phyloP scores from a whole-genome alignment of 2,329 filamentous ascomycete genomes.

The Colletotrichum acutatum region DNA sequence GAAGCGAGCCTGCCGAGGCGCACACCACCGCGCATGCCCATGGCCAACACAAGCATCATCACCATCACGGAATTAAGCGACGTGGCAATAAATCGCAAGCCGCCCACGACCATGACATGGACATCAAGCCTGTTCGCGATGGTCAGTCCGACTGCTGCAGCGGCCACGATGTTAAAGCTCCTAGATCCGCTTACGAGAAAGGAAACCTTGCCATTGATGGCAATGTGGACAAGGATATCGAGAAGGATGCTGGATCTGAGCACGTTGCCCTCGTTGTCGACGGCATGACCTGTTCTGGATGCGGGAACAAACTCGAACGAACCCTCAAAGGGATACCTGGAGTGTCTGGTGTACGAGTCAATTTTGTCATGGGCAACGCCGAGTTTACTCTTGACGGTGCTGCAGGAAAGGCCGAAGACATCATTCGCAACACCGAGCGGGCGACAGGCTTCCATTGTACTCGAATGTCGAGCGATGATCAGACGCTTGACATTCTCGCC shows the following conservation, averaged over 20 bases:
- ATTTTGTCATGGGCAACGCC: conserved; percentile 51
- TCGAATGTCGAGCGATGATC: conserved; percentile 40
- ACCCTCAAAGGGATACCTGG: conserved; percentile 42
- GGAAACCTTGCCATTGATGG: neutral
- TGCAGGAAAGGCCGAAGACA: conserved; percentile 40
- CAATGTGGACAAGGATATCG: conserved; percentile 37
- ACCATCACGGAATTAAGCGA: conserved; percentile 38
- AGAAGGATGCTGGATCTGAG: conserved; percentile 42
- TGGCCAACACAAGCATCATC: conserved; percentile 36
- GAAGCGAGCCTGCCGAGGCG: neutral
- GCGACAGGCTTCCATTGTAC: conserved; percentile 46
- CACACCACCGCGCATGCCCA: conserved; percentile 28
- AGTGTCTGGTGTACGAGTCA: conserved; percentile 46
- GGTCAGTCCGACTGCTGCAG: conserved; percentile 24
- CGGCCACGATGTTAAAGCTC: conserved; percentile 4
- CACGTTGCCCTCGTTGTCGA: conserved; percentile 43
- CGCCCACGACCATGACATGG: conserved; percentile 25
- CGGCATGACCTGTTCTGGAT: conserved; percentile 52
- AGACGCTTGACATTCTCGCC: conserved; percentile 44
- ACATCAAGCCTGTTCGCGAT: conserved; percentile 5
- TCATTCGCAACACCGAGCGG: conserved; percentile 41
- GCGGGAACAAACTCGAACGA: conserved; percentile 47
- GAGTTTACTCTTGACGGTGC: conserved; percentile 45
- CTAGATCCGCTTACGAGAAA: neutral
- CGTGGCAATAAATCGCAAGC: conserved; percentile 34